These are phyloP conservation scores for Tolypocladium tropicale DNA, from an alignment of 2,329 filamentous ascomycete genomes.

Conservation along the genomic window DNA sequence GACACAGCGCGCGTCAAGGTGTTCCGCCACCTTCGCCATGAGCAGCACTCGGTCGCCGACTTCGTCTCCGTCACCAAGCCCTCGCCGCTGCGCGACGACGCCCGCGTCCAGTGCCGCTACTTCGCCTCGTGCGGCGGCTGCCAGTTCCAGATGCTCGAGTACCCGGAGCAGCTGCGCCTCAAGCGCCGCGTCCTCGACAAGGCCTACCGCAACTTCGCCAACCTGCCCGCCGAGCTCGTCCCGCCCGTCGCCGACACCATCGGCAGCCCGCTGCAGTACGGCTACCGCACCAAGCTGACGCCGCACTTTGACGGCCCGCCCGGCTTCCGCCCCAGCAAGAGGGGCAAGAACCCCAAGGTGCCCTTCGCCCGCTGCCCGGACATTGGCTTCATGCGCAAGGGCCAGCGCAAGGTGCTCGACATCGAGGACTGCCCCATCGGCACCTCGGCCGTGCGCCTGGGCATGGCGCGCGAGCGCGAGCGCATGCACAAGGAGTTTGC, in stretches of 20 bases:
- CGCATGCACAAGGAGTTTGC: conserved; percentile 60
- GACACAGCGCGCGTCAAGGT: conserved; percentile 73
- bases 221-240: conserved; percentile 63
- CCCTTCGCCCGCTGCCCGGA: conserved; percentile 56
- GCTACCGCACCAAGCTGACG: conserved; percentile 92
- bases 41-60: conserved; percentile 68
- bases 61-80: conserved; percentile 68
- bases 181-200: conserved; percentile 84
- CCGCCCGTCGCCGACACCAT: conserved; percentile 76
- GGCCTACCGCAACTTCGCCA: conserved; percentile 84
- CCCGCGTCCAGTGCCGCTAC: conserved; percentile 71
- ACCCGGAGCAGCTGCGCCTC: conserved; percentile 71
- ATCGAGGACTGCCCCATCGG: conserved; percentile 97
- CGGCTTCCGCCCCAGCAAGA: conserved; percentile 35
- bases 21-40: conserved; percentile 55
- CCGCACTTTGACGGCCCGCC: conserved; percentile 85
- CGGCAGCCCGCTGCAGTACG: conserved; percentile 80
- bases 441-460: conserved; percentile 71
- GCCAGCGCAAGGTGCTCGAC: conserved; percentile 69
- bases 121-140: conserved; percentile 84
- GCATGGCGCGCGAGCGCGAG: conserved; percentile 68
- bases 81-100: conserved; percentile 66
- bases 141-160: conserved; percentile 95
- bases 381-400: conserved; percentile 87
- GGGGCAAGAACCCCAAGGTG: conserved; percentile 35